Base-by-base conservation (phyloP, 2,329 filamentous ascomycete species). In the Aspergillus terreus region DNA sequence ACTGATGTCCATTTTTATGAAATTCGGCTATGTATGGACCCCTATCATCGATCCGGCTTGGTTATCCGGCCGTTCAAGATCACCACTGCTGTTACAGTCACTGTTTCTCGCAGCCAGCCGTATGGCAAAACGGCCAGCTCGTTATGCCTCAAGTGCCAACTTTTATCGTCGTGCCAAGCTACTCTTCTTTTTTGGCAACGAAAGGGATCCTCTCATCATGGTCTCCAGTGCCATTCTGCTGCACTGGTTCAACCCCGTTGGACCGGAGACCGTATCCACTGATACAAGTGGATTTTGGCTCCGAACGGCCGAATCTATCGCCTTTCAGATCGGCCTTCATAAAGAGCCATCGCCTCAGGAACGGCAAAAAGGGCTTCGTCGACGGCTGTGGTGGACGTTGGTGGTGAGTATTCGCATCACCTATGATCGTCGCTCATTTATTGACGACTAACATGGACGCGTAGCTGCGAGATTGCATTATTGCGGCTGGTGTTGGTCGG, bases 201-300 rank as follows among this genome's bases (percentile, higher is more conserved):
- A 63, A 40, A 64, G 69, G 36, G 64, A 74, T 44, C 68, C 72
- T 4, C 65, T 75, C 44, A 67, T 74, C 38, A 73, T 65, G 2
- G 70, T 72, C 40, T 68, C 70, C 11, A 68, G 70, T 9, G 65
- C 70, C 6, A 68, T 69, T 40, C 55, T 75, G 0, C 49, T 75
- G 32, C 72, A 74, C 53, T 75, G 71, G 72, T 75, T 71, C 59
- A 75, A 74, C 44, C 72, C 72, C 0, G 69, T 72, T 53, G 71
- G 72, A 0, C 71, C 72, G 0, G 71, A 74, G 47, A 62, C 66
- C 42, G 63, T 72, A 5, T 71, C 69, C 1, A 63, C 72, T 0
- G 70, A 75, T 46, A 74, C 71, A 0, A 74, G 72, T 50, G 66
- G 67, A 4, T 75, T 74, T 45, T 75, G 72, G 72, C 63, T 74